Percentiles rank a stretch among this genome's conserved stretches.
Evolutionary conservation across 169 alveolate species (phyloP).

Genomic region (Plasmodium knowlesi): DNA sequence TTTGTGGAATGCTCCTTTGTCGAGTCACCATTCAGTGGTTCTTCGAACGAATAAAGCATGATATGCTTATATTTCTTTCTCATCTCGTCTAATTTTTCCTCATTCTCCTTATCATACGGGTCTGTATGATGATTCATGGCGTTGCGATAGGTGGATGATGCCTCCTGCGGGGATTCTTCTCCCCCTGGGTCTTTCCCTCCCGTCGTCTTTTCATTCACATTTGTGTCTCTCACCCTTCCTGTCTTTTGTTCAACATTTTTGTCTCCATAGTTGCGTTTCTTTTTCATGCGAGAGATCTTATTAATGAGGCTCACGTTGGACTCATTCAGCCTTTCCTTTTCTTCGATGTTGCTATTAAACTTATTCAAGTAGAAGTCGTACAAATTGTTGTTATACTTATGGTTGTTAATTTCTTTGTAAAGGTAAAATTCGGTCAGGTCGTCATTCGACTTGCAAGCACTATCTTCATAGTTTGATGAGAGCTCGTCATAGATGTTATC

Average conservation of each 20-base stretch:
- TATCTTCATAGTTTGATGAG: slow-evolving; percentile 51
- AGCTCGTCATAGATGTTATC: slow-evolving; percentile 51
- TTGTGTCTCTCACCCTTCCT: neutral
- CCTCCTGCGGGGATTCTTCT: neutral
- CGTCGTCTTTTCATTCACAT: neutral
- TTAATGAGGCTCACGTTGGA: slow-evolving; percentile 10
- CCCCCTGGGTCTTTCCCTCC: neutral
- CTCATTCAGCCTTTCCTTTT: slow-evolving; percentile 15
- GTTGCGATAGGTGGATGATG: neutral
- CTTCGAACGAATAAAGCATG: neutral
- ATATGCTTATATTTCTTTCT: slow-evolving; percentile 1
- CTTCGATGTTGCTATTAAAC: slow-evolving; percentile 49
- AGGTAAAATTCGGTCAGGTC: slow-evolving; percentile 55
- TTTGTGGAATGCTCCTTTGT: neutral
- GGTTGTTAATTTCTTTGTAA: slow-evolving; percentile 65
- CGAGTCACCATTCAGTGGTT: neutral
- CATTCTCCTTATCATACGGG: neutral
- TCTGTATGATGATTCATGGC: neutral
- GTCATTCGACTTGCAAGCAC: slow-evolving; percentile 30
- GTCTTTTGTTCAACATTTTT: neutral
- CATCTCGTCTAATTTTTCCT: neutral
- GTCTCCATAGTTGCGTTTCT: neutral
- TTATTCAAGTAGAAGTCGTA: slow-evolving; percentile 57
- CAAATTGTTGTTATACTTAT: slow-evolving; percentile 59
- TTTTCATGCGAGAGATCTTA: neutral